These are phyloP conservation scores for Sporobolomyces roseus DNA, from an alignment of 768 basidiomycete species.

Conservation along the genomic window DNA sequence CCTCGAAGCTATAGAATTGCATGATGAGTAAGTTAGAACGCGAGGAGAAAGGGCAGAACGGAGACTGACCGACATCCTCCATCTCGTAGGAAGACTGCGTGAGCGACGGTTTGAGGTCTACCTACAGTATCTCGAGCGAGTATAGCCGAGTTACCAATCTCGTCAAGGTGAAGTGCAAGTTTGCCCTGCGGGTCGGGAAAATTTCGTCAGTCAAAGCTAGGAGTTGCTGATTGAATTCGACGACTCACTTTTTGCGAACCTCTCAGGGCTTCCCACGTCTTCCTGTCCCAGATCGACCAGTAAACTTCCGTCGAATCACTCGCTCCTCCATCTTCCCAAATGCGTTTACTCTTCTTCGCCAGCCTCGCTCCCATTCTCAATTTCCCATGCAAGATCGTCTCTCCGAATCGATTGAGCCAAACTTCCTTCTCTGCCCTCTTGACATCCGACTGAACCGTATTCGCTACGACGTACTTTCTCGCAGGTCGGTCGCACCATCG, in stretches of 20 bases:
- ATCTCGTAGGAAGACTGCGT: neutral
- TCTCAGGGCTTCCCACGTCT: constrained; percentile 3
- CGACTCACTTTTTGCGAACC: constrained; percentile 16
- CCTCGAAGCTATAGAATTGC: constrained; percentile 21
- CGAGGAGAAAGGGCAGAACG: neutral
- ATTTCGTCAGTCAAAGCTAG: no score
- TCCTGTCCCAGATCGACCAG: constrained; percentile 24
- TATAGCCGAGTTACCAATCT: neutral
- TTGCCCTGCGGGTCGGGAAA: constrained; percentile 12
- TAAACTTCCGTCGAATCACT: constrained; percentile 14
- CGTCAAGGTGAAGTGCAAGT: constrained; percentile 25
- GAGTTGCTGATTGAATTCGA: neutral
- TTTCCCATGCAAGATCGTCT: constrained; percentile 11
- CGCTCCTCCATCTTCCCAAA: neutral
- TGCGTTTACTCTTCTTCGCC: neutral
- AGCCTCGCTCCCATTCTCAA: constrained; percentile 11
- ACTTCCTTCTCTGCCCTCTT: constrained; percentile 32
- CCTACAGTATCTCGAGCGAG: neutral
- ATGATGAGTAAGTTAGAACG: neutral
- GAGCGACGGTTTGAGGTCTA: constrained; percentile 14
- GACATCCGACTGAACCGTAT: constrained; percentile 19
- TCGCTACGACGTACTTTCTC: constrained; percentile 65
- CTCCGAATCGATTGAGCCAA: constrained; percentile 15
- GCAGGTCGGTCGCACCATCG: constrained; percentile 84
- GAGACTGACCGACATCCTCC: constrained; percentile 11